Base-by-base conservation (phyloP, 2,329 filamentous ascomycete genomes). In the Aureobasidium melanogenum region DNA sequence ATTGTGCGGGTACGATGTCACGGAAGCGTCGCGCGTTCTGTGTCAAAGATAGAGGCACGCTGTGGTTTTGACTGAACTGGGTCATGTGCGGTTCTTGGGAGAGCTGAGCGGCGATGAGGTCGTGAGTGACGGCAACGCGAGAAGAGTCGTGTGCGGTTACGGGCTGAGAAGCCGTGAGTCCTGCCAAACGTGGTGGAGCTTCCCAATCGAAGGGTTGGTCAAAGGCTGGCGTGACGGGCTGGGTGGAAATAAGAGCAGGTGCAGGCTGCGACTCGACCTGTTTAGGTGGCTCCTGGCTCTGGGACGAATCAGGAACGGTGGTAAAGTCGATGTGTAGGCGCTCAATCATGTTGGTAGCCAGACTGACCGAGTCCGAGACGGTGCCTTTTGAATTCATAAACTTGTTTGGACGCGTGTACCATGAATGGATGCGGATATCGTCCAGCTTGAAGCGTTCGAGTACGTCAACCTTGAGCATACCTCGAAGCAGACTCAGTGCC, bases 261-360 rank as follows among this genome's bases (percentile, higher is more conserved):
- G 66, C 44, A 74, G 69, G 71, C 77, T 63, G 74, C 71, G 51
- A 69, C 69, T 62, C 69, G 67, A 22, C 71, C 70, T 59, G 64
- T 63, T 63, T 28, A 56, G 62, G 30, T 64, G 34, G 36, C 65
- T 38, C 39, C 32, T 57, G 60, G 5, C 59, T 56, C 19, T 57
- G 62, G 5, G 65, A 59, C 41, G 79, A 80, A 14, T 81, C 77
- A 5, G 83, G 85, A 63, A 84, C 79, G 67, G 88, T 83, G 58
- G 81, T 86, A 70, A 97, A 92, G 73, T 97, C 89, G 71, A 99
- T 96, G 65, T 85, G 88, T 17, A 99, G 83, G 60, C 86, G 88
- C 71, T 96, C 90, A 60, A 99, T 86, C 90, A 99, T 96, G 70
- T 90, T 86, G 0, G 94, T 96, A n/a, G 94, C 94, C 50, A 99